Evolutionary conservation across 257 asterid genomes (phyloP).

Genomic region (Dorcoceras hygrometricum): DNA sequence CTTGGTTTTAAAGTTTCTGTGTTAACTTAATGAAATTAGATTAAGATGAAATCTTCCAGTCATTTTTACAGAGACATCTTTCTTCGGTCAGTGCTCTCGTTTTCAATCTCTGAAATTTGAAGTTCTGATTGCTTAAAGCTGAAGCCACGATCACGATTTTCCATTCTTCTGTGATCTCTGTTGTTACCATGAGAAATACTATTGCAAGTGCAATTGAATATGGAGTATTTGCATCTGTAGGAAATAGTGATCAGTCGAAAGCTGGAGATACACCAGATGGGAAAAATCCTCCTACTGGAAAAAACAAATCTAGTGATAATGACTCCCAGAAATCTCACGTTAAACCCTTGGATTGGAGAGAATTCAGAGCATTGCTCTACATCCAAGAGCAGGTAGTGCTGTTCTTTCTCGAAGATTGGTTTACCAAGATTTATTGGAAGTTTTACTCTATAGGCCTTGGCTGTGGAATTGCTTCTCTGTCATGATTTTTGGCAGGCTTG

Average conservation of each 20-base stretch:
- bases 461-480: background rate
- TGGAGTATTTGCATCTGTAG: constrained; percentile 26
- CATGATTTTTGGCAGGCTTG: background rate
- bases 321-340: constrained; percentile 43
- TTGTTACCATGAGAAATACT: background rate
- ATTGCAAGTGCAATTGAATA: background rate
- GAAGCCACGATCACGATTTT: background rate
- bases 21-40: background rate
- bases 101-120: background rate
- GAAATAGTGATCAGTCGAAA: constrained; percentile 39
- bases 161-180: too few relatives aligned
- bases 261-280: constrained; percentile 60
- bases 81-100: background rate
- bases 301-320: constrained; percentile 44
- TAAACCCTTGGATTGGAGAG: constrained; percentile 74
- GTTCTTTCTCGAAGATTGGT: constrained; percentile 22
- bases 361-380: constrained; percentile 68
- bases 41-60: background rate
- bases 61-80: background rate
- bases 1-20: background rate
- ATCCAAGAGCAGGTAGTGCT: constrained; percentile 46
- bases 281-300: constrained; percentile 45
- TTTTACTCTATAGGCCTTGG: constrained; percentile 5
- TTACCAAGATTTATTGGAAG: constrained; percentile 28
- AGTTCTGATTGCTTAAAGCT: background rate